phyloP scores from a whole-genome alignment of 495 filamentous ascomycete species.

The Penicillium crystallinum region DNA sequence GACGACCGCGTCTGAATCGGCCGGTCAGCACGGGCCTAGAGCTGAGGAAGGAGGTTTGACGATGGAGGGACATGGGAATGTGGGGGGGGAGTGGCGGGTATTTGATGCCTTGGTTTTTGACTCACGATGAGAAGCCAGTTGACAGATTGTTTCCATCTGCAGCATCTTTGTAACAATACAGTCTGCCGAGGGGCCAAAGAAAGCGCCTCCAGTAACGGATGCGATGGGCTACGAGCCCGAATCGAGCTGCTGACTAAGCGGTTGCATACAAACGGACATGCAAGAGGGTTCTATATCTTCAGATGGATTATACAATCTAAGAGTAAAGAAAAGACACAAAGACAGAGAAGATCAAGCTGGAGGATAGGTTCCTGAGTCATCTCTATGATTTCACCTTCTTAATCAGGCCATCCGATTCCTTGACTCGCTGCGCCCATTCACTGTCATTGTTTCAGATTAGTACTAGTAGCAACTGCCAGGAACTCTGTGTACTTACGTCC shows the following conservation, averaged over 20 bases:
- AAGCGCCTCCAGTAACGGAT: constrained; percentile 1
- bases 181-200: constrained; percentile 1
- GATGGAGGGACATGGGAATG: constrained; percentile 33
- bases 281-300: background rate
- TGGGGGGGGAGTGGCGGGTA: constrained; percentile 25
- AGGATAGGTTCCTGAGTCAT: background rate
- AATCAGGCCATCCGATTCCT: constrained; percentile 55
- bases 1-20: constrained; percentile 30
- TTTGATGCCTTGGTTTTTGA: constrained; percentile 4
- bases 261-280: background rate
- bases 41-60: constrained; percentile 31
- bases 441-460: constrained; percentile 33
- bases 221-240: constrained; percentile 1
- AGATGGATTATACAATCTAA: constrained; percentile 9
- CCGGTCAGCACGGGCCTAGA: constrained; percentile 27
- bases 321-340: background rate
- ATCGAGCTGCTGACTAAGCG: constrained; percentile 6
- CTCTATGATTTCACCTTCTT: constrained; percentile 40
- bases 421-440: constrained; percentile 72
- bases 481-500: constrained; percentile 70
- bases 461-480: background rate
- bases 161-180: constrained; percentile 36
- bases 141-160: constrained; percentile 27
- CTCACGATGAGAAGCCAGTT: constrained; percentile 34
- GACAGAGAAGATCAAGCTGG: constrained; percentile 1